phyloP scores from a whole-genome alignment of 2,329 filamentous ascomycete species.

The Chaetomiaceae sp. region DNA sequence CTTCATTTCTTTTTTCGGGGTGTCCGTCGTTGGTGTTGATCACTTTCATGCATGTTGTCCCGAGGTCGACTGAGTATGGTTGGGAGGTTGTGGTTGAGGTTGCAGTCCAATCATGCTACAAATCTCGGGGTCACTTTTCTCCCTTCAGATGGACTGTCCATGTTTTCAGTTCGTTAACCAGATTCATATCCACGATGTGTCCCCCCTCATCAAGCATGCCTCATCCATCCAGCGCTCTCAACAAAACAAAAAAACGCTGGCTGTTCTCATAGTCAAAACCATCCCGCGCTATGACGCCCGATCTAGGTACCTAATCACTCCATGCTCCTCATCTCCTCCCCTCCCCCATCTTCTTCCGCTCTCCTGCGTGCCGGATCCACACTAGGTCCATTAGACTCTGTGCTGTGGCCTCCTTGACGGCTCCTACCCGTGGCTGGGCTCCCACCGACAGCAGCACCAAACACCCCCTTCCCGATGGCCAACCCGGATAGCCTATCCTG shows the following conservation, averaged over 20 bases:
- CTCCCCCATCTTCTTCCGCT: constrained; percentile 12
- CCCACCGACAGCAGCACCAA: constrained; percentile 15
- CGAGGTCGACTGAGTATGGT: too few relatives aligned
- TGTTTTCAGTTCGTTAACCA: neutral
- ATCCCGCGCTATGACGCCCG: neutral
- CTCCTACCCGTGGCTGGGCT: constrained; percentile 14
- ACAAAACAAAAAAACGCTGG: neutral
- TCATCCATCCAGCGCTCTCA: neutral
- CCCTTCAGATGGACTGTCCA: neutral
- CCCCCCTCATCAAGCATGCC: neutral
- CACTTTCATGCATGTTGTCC: too few relatives aligned
- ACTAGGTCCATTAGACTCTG: constrained; percentile 1
- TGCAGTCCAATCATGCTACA: too few relatives aligned
- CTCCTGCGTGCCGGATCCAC: neutral
- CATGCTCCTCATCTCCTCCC: constrained; percentile 27
- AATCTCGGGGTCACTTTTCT: too few relatives aligned
- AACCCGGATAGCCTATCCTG: constrained; percentile 46
- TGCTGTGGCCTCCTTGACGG: constrained; percentile 5
- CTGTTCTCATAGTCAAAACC: neutral
- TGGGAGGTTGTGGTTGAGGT: too few relatives aligned
- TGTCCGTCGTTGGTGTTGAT: too few relatives aligned
- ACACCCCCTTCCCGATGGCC: constrained; percentile 42
- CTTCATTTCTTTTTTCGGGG: too few relatives aligned
- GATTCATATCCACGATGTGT: constrained; percentile 1
- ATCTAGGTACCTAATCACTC: constrained; percentile 13